These are phyloP conservation scores for Gaultheria prostrata DNA, from an alignment of 148 eudicot species.

Conservation along the genomic window DNA sequence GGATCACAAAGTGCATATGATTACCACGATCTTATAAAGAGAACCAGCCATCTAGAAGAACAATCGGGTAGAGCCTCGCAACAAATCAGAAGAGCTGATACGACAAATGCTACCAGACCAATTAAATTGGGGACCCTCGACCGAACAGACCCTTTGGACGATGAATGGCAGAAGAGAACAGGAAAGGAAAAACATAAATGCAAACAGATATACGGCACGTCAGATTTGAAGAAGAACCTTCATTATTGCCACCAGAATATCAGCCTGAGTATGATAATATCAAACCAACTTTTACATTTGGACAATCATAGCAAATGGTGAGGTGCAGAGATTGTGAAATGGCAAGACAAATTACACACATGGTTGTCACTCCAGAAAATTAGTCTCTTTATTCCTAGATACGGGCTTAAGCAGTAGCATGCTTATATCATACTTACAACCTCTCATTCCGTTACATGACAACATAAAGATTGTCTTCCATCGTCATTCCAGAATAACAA, in stretches of 20 bases:
- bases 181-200: not conserved
- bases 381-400: not conserved
- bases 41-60: not conserved
- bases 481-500: not conserved
- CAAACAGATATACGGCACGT: not conserved
- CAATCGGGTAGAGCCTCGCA: no score
- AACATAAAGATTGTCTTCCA: not conserved
- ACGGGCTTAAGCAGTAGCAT: not conserved
- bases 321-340: not conserved
- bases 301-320: not conserved
- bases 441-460: not conserved
- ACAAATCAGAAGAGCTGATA: not conserved
- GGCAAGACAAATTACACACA: not conserved
- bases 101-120: not conserved
- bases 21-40: not conserved
- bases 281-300: not conserved
- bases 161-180: not conserved
- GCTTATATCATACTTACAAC: not conserved
- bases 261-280: not conserved
- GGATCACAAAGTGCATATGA: constrained; percentile 5
- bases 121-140: not conserved
- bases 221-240: not conserved
- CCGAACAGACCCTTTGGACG: not conserved
- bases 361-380: not conserved
- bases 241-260: not conserved